Conservation (phyloP, 768 basidiomycete species). For the Tylopilus plumbeoviolaceoides region DNA sequence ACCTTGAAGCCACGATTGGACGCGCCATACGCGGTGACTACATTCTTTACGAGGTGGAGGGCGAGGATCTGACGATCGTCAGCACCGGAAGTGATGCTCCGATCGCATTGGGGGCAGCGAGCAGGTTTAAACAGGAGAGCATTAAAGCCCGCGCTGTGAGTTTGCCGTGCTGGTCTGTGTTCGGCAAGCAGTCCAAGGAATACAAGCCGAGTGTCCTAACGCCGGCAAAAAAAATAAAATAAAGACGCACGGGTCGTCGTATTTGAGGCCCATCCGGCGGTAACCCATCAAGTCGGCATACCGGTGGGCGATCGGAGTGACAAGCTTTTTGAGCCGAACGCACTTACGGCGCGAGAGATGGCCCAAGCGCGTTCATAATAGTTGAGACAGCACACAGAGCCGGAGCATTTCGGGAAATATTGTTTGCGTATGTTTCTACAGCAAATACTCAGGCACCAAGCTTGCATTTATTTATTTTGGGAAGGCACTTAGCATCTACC, state of each 20-base stretch:
- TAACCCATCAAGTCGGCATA: slow-evolving; percentile 81
- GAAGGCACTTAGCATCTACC: no score
- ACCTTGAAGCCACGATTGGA: slow-evolving; percentile 85
- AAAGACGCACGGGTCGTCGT: slow-evolving; percentile 81
- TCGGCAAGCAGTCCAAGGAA: slow-evolving; percentile 72
- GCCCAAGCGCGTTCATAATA: slow-evolving; percentile 50
- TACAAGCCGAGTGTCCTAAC: slow-evolving; percentile 80
- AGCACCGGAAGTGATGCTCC: slow-evolving; percentile 85
- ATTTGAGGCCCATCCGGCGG: slow-evolving; percentile 83
- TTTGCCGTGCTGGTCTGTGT: slow-evolving; percentile 87
- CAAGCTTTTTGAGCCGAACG: slow-evolving; percentile 56
- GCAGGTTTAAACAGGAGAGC: slow-evolving; percentile 71
- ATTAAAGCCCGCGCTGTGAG: slow-evolving; percentile 80
- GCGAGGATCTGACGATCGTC: slow-evolving; percentile 85
- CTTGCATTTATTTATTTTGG: no score
- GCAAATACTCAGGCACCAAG: no score
- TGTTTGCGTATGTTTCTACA: slow-evolving; percentile 49
- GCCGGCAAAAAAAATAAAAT: background rate
- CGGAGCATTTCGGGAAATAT: slow-evolving; percentile 20
- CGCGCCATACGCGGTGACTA: slow-evolving; percentile 80
- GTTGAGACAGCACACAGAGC: background rate
- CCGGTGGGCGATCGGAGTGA: slow-evolving; percentile 79
- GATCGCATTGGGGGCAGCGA: slow-evolving; percentile 84
- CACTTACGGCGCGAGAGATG: slow-evolving; percentile 75
- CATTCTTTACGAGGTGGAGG: slow-evolving; percentile 73